Percentiles rank a stretch among this genome's conserved stretches.
Evolutionary conservation across 1,139 yeast species (phyloP).

Genomic region (Sugiyamaella castrensis): DNA sequence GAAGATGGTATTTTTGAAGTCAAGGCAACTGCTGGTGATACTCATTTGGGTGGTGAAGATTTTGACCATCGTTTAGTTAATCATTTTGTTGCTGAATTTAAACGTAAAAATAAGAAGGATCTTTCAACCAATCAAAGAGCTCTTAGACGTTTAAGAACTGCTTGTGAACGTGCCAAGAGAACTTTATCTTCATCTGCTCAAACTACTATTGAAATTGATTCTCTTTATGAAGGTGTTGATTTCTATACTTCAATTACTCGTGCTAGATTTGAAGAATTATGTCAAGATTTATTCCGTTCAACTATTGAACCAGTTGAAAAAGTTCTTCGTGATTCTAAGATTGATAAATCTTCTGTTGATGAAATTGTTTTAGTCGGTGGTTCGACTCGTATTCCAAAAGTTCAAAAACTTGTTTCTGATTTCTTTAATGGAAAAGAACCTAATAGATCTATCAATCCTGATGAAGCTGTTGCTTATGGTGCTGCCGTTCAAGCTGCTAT

Average conservation of each 20-base stretch:
- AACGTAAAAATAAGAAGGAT: slow-evolving; percentile 94
- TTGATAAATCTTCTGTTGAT: slow-evolving; percentile 82
- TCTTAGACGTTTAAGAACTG: slow-evolving; percentile 96
- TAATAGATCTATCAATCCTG: slow-evolving; percentile 97
- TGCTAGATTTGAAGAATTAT: slow-evolving; percentile 98
- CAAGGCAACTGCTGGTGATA: slow-evolving; percentile 99
- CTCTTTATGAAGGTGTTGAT: slow-evolving; percentile 94
- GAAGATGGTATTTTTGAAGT: slow-evolving; percentile 99
- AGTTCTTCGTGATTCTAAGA: slow-evolving; percentile 94
- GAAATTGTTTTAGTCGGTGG: slow-evolving; percentile 99
- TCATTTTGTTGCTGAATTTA: slow-evolving; percentile 92
- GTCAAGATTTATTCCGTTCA: slow-evolving; percentile 92
- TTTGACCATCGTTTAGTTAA: slow-evolving; percentile 95
- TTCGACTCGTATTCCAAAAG: slow-evolving; percentile 99
- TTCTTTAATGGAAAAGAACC: slow-evolving; percentile 98
- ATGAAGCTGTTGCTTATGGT: slow-evolving; percentile 98
- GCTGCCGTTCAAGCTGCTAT: slow-evolving; percentile 94
- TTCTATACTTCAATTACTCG: slow-evolving; percentile 96
- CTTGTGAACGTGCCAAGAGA: slow-evolving; percentile 99
- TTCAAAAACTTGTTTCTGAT: slow-evolving; percentile 95
- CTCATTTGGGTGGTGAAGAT: slow-evolving; percentile 99
- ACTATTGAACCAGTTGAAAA: slow-evolving; percentile 97
- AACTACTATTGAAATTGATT: slow-evolving; percentile 96
- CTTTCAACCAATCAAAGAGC: slow-evolving; percentile 93
- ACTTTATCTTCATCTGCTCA: slow-evolving; percentile 95